These are phyloP conservation scores for Chloranthus sessilifolius DNA, from an alignment of 164 flowering plant species.

Conservation along the genomic window DNA sequence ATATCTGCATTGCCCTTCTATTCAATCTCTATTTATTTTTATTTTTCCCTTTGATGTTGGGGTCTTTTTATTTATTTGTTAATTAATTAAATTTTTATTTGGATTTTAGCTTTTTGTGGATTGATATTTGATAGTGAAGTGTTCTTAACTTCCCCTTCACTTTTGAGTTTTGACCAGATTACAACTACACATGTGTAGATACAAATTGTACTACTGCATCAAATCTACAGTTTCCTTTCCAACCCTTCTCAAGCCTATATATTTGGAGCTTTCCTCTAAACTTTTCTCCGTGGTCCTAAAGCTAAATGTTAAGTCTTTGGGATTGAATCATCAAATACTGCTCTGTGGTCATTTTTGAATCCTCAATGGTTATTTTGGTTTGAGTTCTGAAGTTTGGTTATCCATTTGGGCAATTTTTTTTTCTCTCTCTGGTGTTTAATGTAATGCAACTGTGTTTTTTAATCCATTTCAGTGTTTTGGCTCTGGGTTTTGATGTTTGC, in stretches of 20 bases:
- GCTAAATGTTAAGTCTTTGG: neutral
- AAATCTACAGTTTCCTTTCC: conserved; percentile 22
- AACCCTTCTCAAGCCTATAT: conserved; percentile 25
- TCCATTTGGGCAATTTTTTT: neutral
- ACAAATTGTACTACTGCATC: conserved; percentile 24
- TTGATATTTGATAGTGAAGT: conserved; percentile 28
- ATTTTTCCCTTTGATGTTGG: neutral
- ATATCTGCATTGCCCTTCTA: conserved; percentile 6
- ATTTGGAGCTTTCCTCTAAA: conserved; percentile 19
- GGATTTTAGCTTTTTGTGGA: conserved; percentile 9
- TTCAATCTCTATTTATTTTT: conserved; percentile 11
- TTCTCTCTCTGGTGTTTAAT: neutral
- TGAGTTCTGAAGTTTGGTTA: conserved; percentile 1
- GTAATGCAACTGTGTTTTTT: too few species aligned
- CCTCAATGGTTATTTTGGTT: neutral
- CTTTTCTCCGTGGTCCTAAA: conserved; percentile 3
- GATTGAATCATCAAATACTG: conserved; percentile 2
- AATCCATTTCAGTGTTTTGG: conserved; percentile 5
- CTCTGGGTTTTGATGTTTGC: conserved; percentile 8
- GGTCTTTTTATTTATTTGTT: conserved; percentile 3
- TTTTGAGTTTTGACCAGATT: conserved; percentile 20
- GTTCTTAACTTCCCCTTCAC: conserved; percentile 16
- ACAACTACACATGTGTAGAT: neutral
- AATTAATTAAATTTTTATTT: too few species aligned
- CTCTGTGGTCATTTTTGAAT: neutral